phyloP scores from a whole-genome alignment of 192 early-diverging fungal species.

The Coemansia sp. region DNA sequence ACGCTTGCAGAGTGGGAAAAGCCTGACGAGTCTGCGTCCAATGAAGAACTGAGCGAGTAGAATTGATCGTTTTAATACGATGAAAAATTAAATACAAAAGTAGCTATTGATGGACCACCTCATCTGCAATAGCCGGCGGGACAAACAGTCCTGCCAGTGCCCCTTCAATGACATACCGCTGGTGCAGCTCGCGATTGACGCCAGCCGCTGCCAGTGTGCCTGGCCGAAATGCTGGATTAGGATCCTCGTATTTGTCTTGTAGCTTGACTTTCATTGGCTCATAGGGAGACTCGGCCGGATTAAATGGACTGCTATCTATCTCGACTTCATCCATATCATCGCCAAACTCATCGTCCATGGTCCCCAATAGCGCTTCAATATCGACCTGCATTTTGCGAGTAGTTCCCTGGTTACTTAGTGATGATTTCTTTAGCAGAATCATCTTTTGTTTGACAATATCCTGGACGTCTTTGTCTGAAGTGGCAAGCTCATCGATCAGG shows the following conservation, averaged over 20 bases:
- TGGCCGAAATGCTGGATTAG: constrained; percentile 39
- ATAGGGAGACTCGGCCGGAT: constrained; percentile 51
- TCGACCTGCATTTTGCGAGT: constrained; percentile 29
- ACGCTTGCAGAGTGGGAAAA: constrained; percentile 71
- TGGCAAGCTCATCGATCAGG: constrained; percentile 71
- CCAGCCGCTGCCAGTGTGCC: constrained; percentile 42
- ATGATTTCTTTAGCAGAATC: constrained; percentile 48
- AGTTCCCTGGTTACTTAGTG: constrained; percentile 33
- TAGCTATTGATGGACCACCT: not conserved
- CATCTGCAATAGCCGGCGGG: constrained; percentile 3
- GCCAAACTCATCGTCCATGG: constrained; percentile 24
- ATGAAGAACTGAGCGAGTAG: constrained; percentile 22
- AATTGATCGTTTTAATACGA: not conserved
- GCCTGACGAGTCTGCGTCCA: constrained; percentile 30
- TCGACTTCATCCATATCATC: constrained; percentile 21
- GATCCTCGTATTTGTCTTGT: constrained; percentile 37
- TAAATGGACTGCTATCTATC: constrained; percentile 27
- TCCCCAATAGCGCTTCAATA: constrained; percentile 29
- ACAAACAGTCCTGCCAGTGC: constrained; percentile 52
- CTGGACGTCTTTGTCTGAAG: constrained; percentile 48
- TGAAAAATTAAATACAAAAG: not conserved
- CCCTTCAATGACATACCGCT: constrained; percentile 46
- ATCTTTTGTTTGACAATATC: constrained; percentile 47
- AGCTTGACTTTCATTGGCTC: constrained; percentile 32
- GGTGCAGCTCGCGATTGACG: constrained; percentile 54